A percentile compares a stretch with the other conserved stretches of the same genome.
Evolutionary conservation across 805 yeast species (phyloP).

Genomic region (Wickerhamomyces chambardii): DNA sequence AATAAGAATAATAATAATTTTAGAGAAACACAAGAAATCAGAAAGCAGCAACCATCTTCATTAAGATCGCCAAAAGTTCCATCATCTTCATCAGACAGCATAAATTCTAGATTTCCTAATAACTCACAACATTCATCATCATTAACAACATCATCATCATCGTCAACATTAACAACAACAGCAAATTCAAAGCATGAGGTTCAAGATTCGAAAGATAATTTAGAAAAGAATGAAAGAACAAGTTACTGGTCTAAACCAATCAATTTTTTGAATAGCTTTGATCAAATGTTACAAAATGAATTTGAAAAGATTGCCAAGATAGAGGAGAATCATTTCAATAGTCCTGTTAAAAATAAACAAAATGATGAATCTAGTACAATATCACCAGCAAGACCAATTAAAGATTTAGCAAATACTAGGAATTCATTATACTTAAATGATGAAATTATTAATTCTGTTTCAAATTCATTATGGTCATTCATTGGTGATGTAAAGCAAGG

Average conservation of each 20-base stretch:
- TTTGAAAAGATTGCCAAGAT: conserved; percentile 42
- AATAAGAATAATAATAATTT: not conserved
- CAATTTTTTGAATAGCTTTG: conserved; percentile 57
- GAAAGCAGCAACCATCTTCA: not conserved
- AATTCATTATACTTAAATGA: conserved; percentile 3
- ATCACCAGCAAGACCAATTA: conserved; percentile 9
- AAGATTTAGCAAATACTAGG: conserved; percentile 10
- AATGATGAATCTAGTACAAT: not conserved
- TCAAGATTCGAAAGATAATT: not conserved
- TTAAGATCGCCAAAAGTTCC: not conserved
- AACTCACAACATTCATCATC: too few relatives aligned
- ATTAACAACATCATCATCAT: too few relatives aligned
- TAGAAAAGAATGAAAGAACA: conserved; percentile 6
- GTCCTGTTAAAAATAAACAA: not conserved
- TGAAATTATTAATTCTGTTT: conserved; percentile 25
- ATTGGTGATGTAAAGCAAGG: conserved; percentile 39
- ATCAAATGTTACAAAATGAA: conserved; percentile 56
- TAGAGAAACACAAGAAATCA: not conserved
- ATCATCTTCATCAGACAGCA: not conserved
- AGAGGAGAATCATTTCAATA: conserved; percentile 17
- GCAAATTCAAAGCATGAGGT: not conserved
- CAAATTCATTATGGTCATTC: conserved; percentile 38
- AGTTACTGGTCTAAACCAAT: conserved; percentile 46
- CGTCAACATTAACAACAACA: conserved; percentile 3
- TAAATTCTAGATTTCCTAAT: too few relatives aligned